These are phyloP conservation scores for Cercospora canescens DNA, from an alignment of 2,329 filamentous ascomycete genomes.

Conservation along the genomic window DNA sequence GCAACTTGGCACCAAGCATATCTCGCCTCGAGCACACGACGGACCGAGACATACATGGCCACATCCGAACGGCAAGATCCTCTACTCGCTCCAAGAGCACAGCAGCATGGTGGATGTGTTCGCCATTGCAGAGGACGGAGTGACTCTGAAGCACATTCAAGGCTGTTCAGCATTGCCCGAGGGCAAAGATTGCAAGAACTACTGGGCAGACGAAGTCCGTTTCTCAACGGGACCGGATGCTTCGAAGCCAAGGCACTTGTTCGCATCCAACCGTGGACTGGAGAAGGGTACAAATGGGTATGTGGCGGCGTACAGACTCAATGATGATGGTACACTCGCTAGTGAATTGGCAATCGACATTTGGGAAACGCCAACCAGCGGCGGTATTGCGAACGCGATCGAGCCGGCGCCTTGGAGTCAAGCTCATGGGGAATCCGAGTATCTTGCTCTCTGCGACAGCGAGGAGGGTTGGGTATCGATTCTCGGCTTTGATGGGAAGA, in stretches of 20 bases:
- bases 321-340: constrained; percentile 29
- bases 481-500: constrained; percentile 35
- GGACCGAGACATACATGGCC: constrained; percentile 39
- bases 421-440: constrained; percentile 27
- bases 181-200: constrained; percentile 34
- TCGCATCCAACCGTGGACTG: constrained; percentile 37
- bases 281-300: constrained; percentile 34
- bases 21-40: constrained; percentile 33
- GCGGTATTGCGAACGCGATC: constrained; percentile 39
- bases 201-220: constrained; percentile 40
- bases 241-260: constrained; percentile 32
- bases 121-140: constrained; percentile 29
- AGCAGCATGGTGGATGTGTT: constrained; percentile 39
- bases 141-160: constrained; percentile 30
- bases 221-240: constrained; percentile 31
- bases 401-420: constrained; percentile 34
- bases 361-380: constrained; percentile 38
- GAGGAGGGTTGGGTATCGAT: constrained; percentile 37
- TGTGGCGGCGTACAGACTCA: constrained; percentile 33
- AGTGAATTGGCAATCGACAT: constrained; percentile 33
- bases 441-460: constrained; percentile 38
- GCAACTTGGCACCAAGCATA: constrained; percentile 31
- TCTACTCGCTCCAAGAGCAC: constrained; percentile 40
- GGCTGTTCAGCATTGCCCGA: constrained; percentile 35
- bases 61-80: constrained; percentile 35